Percentiles rank a stretch among this genome's conserved stretches.
These are phyloP conservation scores for Manihot esculenta DNA, from an alignment of 441 rosid genomes.

Conservation along the genomic window DNA sequence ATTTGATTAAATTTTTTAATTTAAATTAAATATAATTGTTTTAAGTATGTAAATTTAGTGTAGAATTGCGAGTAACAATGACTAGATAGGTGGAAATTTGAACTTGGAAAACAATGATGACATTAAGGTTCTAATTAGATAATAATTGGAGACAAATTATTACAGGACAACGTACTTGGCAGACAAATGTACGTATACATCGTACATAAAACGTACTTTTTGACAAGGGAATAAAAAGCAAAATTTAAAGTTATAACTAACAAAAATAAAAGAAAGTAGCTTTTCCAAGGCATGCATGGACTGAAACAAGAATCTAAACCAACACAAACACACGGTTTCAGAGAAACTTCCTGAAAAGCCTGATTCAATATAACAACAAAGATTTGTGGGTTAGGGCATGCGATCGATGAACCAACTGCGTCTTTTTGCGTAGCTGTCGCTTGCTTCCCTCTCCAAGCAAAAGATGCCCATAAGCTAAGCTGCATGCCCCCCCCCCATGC, in stretches of 20 bases:
- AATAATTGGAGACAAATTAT: too few relatives aligned
- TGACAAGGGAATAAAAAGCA: neutral
- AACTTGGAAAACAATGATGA: too few relatives aligned
- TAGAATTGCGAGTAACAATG: too few relatives aligned
- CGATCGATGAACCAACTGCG: constrained; percentile 18
- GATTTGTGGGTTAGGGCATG: constrained; percentile 8
- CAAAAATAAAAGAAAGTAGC: constrained; percentile 8
- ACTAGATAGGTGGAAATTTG: too few relatives aligned
- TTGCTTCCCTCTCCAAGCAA: constrained; percentile 2
- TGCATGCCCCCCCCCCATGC: too few relatives aligned
- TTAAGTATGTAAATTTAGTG: too few relatives aligned
- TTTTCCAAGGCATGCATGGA: neutral
- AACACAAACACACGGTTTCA: neutral
- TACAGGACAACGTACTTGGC: too few relatives aligned
- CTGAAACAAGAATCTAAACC: neutral
- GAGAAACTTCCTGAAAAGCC: constrained; percentile 30
- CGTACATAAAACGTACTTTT: constrained; percentile 12
- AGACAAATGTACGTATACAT: neutral
- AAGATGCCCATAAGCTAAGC: constrained; percentile 6
- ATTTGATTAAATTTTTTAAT: too few relatives aligned
- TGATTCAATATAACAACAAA: constrained; percentile 14
- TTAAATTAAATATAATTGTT: too few relatives aligned
- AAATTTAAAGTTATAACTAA: neutral
- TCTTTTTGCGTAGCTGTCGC: too few relatives aligned
- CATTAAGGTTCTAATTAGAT: too few relatives aligned